phyloP scores from a whole-genome alignment of 352 stramenopile genomes.

The Elongisporangium anandrum region DNA sequence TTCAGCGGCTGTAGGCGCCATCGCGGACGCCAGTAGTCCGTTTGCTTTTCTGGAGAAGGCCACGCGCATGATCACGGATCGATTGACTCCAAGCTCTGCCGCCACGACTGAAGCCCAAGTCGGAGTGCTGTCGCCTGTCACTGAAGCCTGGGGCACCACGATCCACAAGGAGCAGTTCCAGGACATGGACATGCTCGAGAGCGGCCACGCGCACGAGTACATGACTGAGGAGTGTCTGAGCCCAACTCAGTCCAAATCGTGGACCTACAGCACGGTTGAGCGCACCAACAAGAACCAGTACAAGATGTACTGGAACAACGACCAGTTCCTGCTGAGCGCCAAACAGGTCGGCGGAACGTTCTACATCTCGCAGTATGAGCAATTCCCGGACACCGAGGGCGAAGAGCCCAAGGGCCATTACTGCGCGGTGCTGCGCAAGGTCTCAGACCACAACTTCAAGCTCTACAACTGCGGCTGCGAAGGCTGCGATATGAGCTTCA shows the following conservation, averaged over 20 bases:
- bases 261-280: constrained; percentile 78
- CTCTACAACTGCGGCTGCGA: constrained; percentile 86
- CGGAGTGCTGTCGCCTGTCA: constrained; percentile 10
- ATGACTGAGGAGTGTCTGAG: constrained; percentile 81
- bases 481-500: constrained; percentile 83
- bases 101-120: constrained; percentile 14
- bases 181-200: constrained; percentile 86
- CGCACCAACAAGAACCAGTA: constrained; percentile 84
- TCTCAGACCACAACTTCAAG: constrained; percentile 80
- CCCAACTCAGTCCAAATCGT: constrained; percentile 69
- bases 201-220: constrained; percentile 72
- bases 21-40: constrained; percentile 23
- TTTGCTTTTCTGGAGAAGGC: constrained; percentile 49
- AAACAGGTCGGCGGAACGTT: constrained; percentile 81
- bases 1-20: constrained; percentile 9
- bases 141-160: constrained; percentile 48
- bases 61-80: constrained; percentile 51
- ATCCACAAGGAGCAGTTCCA: constrained; percentile 72
- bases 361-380: constrained; percentile 89
- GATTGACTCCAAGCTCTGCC: constrained; percentile 9
- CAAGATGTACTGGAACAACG: constrained; percentile 87
- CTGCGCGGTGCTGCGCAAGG: constrained; percentile 72
- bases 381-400: constrained; percentile 66
- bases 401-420: constrained; percentile 64
- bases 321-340: constrained; percentile 79